Percentiles rank a stretch among this genome's conserved stretches.
Conservation (phyloP, 768 basidiomycete species). For the Coprinellus aureogranulatus region DNA sequence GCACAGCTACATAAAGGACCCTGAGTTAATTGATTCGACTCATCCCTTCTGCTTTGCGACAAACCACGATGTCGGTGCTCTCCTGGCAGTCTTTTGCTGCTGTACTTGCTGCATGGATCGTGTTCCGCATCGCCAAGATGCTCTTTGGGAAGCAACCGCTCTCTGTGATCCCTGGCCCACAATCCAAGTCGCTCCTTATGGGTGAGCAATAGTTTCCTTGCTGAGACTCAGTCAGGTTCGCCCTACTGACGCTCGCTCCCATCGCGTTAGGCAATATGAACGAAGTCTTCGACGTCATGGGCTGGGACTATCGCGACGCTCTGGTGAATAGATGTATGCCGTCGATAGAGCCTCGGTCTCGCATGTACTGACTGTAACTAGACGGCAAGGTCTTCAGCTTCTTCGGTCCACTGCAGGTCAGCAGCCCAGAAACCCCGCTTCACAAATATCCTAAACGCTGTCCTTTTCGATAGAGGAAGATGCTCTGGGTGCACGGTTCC, state of each 20-base stretch:
- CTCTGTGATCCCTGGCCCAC: conserved; percentile 5
- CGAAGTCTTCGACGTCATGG: conserved; percentile 30
- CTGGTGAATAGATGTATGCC: conserved; percentile 30
- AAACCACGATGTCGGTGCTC: too few relatives aligned
- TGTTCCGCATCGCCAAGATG: background rate
- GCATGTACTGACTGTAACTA: conserved; percentile 6
- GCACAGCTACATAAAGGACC: too few relatives aligned
- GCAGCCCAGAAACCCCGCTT: conserved; percentile 1
- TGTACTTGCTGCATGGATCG: background rate
- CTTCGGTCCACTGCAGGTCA: conserved; percentile 32
- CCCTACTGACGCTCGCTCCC: too few relatives aligned
- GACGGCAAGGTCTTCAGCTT: conserved; percentile 33
- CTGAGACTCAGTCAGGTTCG: background rate
- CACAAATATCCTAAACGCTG: background rate
- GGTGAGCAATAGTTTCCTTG: background rate
- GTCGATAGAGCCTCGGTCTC: background rate
- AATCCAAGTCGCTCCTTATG: conserved; percentile 4
- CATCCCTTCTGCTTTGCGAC: too few relatives aligned
- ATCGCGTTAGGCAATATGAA: conserved; percentile 34
- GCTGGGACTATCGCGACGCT: conserved; percentile 35
- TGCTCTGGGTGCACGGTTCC: conserved; percentile 31
- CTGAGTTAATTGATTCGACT: too few relatives aligned
- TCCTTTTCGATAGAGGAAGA: background rate
- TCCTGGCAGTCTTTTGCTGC: too few relatives aligned
- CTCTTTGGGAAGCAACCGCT: background rate